Percentiles rank a stretch among this genome's conserved stretches.
phyloP scores from a whole-genome alignment of 371 early-diverging fungal species.

The Mucor velutinosus region DNA sequence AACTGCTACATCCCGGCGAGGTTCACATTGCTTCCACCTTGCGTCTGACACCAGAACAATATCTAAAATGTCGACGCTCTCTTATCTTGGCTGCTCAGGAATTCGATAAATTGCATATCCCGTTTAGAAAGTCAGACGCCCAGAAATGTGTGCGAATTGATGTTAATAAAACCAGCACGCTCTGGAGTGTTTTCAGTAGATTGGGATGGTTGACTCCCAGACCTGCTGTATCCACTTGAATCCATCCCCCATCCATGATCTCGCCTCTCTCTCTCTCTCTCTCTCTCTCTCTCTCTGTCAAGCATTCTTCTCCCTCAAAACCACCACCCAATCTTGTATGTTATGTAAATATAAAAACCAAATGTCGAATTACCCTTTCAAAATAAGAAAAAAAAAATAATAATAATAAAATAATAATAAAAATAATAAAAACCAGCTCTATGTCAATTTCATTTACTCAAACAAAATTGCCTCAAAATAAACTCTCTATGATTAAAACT shows the following conservation, averaged over 20 bases:
- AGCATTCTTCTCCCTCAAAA: neutral
- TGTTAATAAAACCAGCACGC: constrained; percentile 49
- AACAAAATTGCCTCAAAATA: neutral
- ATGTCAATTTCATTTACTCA: neutral
- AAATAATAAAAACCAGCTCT: neutral
- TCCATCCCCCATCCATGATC: neutral
- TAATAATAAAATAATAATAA: neutral
- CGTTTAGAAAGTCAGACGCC: constrained; percentile 53
- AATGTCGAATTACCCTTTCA: neutral
- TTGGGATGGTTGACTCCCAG: constrained; percentile 44
- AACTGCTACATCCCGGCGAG: constrained; percentile 62
- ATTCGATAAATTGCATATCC: constrained; percentile 24
- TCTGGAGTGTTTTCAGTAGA: constrained; percentile 46
- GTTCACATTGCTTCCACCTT: constrained; percentile 66
- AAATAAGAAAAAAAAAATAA: neutral
- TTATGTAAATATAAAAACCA: neutral
- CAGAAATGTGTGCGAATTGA: constrained; percentile 53
- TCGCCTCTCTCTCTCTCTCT: neutral
- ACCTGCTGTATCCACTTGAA: neutral
- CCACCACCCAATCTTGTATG: neutral
- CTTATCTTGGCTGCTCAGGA: constrained; percentile 44
- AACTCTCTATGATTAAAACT: neutral
- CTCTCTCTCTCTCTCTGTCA: neutral
- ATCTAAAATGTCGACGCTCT: constrained; percentile 53
- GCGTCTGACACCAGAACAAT: constrained; percentile 75